phyloP scores from a whole-genome alignment of 495 filamentous ascomycete species.

The Staphylotrichum tortipilum region DNA sequence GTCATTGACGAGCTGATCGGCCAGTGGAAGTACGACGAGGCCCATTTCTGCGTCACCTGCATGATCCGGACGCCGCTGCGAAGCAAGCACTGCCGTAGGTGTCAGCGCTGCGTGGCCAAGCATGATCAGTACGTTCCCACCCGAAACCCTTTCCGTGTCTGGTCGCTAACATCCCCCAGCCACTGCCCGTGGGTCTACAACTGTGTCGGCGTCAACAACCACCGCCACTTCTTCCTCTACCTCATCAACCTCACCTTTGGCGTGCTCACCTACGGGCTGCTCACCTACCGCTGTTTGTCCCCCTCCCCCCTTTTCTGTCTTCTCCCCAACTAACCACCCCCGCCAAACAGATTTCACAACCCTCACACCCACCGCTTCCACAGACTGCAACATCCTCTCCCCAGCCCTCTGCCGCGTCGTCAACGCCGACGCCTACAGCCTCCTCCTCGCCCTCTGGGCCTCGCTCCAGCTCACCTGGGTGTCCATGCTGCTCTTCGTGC shows the following conservation, averaged over 20 bases:
- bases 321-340: neutral
- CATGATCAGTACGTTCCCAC: constrained; percentile 78
- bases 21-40: constrained; percentile 83
- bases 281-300: constrained; percentile 34
- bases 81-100: constrained; percentile 91
- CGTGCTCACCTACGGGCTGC: constrained; percentile 52
- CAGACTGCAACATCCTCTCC: constrained; percentile 67
- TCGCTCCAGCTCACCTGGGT: constrained; percentile 85
- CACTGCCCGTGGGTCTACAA: constrained; percentile 98
- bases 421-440: constrained; percentile 73
- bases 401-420: constrained; percentile 62
- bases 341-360: constrained; percentile 32
- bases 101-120: constrained; percentile 86
- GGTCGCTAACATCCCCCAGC: constrained; percentile 51
- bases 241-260: constrained; percentile 67
- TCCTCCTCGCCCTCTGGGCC: constrained; percentile 69
- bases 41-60: constrained; percentile 86
- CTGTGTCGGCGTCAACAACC: constrained; percentile 89
- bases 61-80: constrained; percentile 87
- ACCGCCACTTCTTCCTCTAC: constrained; percentile 90
- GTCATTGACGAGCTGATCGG: constrained; percentile 76
- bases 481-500: constrained; percentile 87
- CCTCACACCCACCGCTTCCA: constrained; percentile 21
- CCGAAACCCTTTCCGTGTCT: neutral
- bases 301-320: constrained; percentile 2